Base-by-base conservation (phyloP, 2,329 filamentous ascomycete species). In the Penicillium verrucosum region DNA sequence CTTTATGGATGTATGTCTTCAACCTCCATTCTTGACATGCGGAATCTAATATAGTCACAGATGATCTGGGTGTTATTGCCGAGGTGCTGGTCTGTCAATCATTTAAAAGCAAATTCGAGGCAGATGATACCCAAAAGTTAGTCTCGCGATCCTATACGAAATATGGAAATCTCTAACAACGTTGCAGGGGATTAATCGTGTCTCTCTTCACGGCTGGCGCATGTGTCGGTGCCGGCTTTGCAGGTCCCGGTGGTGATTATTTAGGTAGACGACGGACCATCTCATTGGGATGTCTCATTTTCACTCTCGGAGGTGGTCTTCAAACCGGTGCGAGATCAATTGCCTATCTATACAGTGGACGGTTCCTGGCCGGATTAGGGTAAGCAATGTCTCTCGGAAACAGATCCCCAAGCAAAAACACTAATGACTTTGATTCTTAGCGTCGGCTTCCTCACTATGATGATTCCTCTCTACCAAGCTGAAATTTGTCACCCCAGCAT, bases 401-500 rank as follows among this genome's bases (percentile, higher is more conserved):
- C 14, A 42, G 7, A 48, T 25, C 8, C 5, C 5, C 5, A 5
- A n/a, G 70, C 34, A 32, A 77, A 75, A 75, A 73, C 73, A 75
- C 78, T 59, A 75, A 56, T 11, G 69, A 71, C 27, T 16, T 23
- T 14, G 7, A 10, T 40, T 4, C 25, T 52, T 27, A 81, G 82
- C 60, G 81, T 87, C 51, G 85, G 85, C 10, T 77, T 84, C 53
- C 74, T 87, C 8, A 80, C 80, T 61, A 87, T 86, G 84, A 84
- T 87, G 59, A 77, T 88, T 37, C 85, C 89, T 2, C 73, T 92
- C 0, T 93, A 92, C 70, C 89, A 92, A 69, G 89, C 88, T 23
- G 90, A 94, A 68, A 81, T 93, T 25, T 86, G 87, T 4, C 90
- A 93, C 69, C 90, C 90, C 1, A 82, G 81, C 56, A 93, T 93